Conservation (phyloP, 495 filamentous ascomycete genomes). For the Neurospora tetrasperma region DNA sequence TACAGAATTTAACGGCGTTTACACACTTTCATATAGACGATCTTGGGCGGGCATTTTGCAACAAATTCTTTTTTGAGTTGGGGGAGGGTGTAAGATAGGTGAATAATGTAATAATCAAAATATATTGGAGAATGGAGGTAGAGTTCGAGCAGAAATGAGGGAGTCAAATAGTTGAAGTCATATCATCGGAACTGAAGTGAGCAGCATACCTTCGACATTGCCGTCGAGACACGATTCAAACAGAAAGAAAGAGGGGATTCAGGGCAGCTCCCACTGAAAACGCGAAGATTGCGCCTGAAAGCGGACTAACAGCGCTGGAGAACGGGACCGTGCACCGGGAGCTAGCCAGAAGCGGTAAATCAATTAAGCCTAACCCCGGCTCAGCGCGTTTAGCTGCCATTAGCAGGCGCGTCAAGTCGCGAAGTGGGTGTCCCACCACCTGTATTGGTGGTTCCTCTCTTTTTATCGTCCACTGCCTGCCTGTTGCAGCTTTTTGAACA, state of each 20-base stretch:
- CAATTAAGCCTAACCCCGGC: background rate
- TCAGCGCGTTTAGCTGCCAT: background rate
- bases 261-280: background rate
- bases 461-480: background rate
- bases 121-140: too few relatives aligned
- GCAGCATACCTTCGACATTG: background rate
- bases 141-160: background rate
- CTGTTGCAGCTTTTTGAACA: background rate
- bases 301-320: background rate
- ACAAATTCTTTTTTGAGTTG: background rate
- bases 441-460: background rate
- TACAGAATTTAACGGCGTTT: background rate
- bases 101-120: background rate
- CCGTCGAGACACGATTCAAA: background rate
- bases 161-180: background rate
- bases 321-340: background rate
- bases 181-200: background rate
- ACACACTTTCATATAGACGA: background rate
- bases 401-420: slow-evolving; percentile 1
- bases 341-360: background rate
- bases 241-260: background rate
- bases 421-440: background rate
- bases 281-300: background rate
- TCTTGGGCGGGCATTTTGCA: background rate
- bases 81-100: background rate